Conservation (phyloP, 371 early-diverging fungal genomes). For the Mortierella sp. region DNA sequence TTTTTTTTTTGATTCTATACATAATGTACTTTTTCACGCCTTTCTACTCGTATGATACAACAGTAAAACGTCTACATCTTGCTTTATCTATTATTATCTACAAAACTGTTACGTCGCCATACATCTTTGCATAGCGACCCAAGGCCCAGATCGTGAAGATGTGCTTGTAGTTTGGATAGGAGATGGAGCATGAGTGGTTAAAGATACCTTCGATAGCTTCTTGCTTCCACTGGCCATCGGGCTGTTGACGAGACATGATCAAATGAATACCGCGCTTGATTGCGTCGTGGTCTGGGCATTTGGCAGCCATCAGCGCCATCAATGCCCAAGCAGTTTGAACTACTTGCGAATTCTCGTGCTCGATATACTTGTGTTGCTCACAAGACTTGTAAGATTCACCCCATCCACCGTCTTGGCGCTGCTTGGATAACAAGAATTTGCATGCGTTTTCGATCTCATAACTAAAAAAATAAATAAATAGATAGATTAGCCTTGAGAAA, state of each 20-base stretch:
- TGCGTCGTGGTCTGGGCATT: constrained; percentile 81
- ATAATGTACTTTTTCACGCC: constrained; percentile 9
- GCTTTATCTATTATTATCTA: neutral
- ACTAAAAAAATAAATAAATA: neutral
- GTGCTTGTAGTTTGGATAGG: constrained; percentile 69
- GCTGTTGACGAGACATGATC: constrained; percentile 87
- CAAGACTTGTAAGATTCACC: constrained; percentile 95
- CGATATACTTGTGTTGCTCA: constrained; percentile 75
- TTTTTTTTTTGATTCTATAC: constrained; percentile 1
- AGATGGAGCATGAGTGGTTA: constrained; percentile 94
- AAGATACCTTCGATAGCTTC: constrained; percentile 98
- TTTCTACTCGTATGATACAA: neutral
- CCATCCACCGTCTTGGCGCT: constrained; percentile 96
- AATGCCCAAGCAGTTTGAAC: constrained; percentile 93
- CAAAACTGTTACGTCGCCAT: constrained; percentile 14
- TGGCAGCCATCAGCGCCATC: constrained; percentile 90
- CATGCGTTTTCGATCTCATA: constrained; percentile 77
- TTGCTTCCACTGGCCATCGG: constrained; percentile 95
- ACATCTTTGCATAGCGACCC: constrained; percentile 80
- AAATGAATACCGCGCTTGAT: constrained; percentile 86
- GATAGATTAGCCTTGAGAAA: neutral
- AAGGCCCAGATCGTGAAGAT: constrained; percentile 96
- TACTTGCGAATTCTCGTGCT: constrained; percentile 84
- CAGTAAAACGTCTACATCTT: constrained; percentile 1
- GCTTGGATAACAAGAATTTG: constrained; percentile 89